Conservation (phyloP, 495 filamentous ascomycete species). For the Pyrenopolyporus hunteri region DNA sequence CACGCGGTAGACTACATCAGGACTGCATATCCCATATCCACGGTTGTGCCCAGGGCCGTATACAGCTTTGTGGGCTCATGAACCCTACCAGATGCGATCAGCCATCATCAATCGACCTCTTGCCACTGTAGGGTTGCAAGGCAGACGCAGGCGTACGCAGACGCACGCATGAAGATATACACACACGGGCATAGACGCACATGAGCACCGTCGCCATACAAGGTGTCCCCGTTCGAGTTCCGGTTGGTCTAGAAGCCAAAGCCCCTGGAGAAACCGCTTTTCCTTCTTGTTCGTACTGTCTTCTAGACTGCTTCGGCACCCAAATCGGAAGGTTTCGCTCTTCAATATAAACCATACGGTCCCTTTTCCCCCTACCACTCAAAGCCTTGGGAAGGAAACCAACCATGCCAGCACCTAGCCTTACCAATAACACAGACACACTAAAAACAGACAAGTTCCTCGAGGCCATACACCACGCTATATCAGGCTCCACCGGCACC, state of each 20-base stretch:
- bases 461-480: slow-evolving; percentile 87
- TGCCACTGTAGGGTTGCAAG: slow-evolving; percentile 23
- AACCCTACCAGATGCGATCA: slow-evolving; percentile 22
- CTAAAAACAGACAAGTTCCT: slow-evolving; percentile 55
- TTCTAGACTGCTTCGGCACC: slow-evolving; percentile 11
- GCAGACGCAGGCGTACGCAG: slow-evolving; percentile 4
- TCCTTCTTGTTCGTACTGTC: not conserved
- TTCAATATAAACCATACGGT: slow-evolving; percentile 22
- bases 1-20: slow-evolving; percentile 12
- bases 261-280: not conserved
- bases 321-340: slow-evolving; percentile 26
- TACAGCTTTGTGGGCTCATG: slow-evolving; percentile 10
- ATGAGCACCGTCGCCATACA: slow-evolving; percentile 2
- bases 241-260: slow-evolving; percentile 21
- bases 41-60: no score
- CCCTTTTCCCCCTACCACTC: slow-evolving; percentile 17
- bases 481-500: slow-evolving; percentile 78
- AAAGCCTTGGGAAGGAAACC: slow-evolving; percentile 9
- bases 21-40: slow-evolving; percentile 18
- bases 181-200: slow-evolving; percentile 6
- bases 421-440: slow-evolving; percentile 13
- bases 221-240: slow-evolving; percentile 20
- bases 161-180: not conserved
- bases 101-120: slow-evolving; percentile 27
- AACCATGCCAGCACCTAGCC: slow-evolving; percentile 28